phyloP scores from a whole-genome alignment of 2,329 filamentous ascomycete species.

The Paecilomyces formosus region DNA sequence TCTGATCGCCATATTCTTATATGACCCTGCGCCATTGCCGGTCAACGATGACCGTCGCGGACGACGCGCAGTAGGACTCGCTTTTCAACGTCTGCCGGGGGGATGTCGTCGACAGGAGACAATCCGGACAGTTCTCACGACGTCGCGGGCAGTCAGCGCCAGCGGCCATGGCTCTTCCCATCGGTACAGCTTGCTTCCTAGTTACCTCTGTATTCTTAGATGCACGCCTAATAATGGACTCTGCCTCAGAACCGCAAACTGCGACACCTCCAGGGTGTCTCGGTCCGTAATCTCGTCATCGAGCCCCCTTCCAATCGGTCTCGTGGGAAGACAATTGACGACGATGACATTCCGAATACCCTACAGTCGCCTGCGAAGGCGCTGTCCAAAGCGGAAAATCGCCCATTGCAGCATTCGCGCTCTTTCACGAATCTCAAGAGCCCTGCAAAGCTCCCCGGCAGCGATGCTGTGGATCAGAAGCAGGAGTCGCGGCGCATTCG shows the following conservation, averaged over 20 bases:
- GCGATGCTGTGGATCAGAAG: conserved; percentile 10
- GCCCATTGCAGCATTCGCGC: conserved; percentile 48
- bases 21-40: not conserved
- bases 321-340: conserved; percentile 62
- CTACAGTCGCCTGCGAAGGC: conserved; percentile 62
- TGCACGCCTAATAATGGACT: conserved; percentile 10
- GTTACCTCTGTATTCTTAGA: conserved; percentile 22
- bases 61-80: conserved; percentile 1
- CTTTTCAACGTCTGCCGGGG: conserved; percentile 10
- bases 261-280: conserved; percentile 79
- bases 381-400: conserved; percentile 43
- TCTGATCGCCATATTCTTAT: not conserved
- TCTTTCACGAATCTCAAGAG: conserved; percentile 50
- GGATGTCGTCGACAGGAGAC: conserved; percentile 14
- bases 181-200: conserved; percentile 28
- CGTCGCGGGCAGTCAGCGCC: conserved; percentile 12
- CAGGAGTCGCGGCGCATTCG: conserved; percentile 22
- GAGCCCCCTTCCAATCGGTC: conserved; percentile 41
- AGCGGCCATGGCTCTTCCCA: conserved; percentile 7
- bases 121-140: conserved; percentile 8
- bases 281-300: conserved; percentile 76
- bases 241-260: conserved; percentile 70
- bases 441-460: conserved; percentile 7
- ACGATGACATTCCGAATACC: conserved; percentile 62
- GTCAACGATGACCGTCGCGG: conserved; percentile 12